Percentiles rank a stretch among this genome's conserved stretches.
phyloP scores from a whole-genome alignment of 176 grass and related monocot genomes.

The Phoenix dactylifera region DNA sequence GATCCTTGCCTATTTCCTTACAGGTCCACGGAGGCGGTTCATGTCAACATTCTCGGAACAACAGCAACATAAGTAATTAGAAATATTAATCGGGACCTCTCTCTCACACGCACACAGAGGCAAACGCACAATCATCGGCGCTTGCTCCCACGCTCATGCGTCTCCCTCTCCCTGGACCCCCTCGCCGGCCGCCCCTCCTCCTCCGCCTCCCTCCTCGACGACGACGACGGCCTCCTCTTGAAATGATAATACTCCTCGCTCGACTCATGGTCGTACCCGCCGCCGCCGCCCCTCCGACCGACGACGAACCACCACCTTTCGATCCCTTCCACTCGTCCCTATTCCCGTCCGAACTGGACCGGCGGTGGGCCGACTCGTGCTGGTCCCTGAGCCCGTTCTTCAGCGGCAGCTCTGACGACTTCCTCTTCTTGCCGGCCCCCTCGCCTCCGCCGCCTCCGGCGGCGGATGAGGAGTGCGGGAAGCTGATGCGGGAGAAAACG shows the following conservation, averaged over 20 bases:
- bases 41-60: no score
- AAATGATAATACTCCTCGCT: conserved; percentile 86
- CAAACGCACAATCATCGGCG: no score
- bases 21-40: no score
- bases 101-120: no score
- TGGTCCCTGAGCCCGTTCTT: conserved; percentile 20
- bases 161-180: conserved; percentile 22
- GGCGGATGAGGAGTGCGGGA: conserved; percentile 31
- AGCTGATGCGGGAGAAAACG: conserved; percentile 95
- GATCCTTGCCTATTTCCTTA: no score
- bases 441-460: conserved; percentile 9
- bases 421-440: conserved; percentile 39
- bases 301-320: conserved; percentile 2
- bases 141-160: conserved; percentile 4
- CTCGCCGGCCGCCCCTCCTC: conserved; percentile 28
- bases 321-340: conserved; percentile 6
- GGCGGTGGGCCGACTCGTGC: not conserved
- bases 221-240: conserved; percentile 64
- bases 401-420: conserved; percentile 32
- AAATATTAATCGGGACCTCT: no score
- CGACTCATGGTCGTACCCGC: conserved; percentile 17
- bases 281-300: conserved; percentile 9
- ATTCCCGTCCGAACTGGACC: not conserved
- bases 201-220: conserved; percentile 34
- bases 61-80: no score